Base-by-base conservation (phyloP, 1,284 basidiomycete species). In the Nidula niveotomentosa region DNA sequence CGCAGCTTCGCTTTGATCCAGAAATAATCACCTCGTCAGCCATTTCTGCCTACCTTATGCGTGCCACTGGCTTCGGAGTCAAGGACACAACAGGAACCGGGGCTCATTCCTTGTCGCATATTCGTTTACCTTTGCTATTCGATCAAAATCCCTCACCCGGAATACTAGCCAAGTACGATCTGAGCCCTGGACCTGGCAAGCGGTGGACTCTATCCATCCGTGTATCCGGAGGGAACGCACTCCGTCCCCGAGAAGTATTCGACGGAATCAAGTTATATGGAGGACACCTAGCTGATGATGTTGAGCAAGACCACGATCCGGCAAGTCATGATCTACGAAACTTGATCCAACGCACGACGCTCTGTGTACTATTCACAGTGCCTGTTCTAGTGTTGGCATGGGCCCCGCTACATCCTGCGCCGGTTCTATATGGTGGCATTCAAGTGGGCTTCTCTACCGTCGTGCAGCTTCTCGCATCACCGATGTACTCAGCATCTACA, bases 381-480 rank as follows among this genome's bases (percentile, higher is more conserved):
- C 78, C 78, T 0, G 74, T 80, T 8, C 68, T 79, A 8, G 62
- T 79, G 36, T 66, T 79, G 61, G 67, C 77, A 1, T 79, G 78
- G 78, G 75, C 76, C 50, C 15, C n/a, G 5, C 18, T 47, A 12
- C 12, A 15, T 12, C 45, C 59, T 43, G 64, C 65, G 46, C 67
- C 71, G 5, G 60, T 62, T 48, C 62, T 66, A 2, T 77, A 77
- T 52, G 66, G 70, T 30, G 70, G 69, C 36, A 63, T 70, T 3
- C 76, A 73, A 6, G 65, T 78, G 46, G 65, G 67, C 2, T 66
- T 80, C 18, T 71, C 76, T 9, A 75, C 76, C 2, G 56, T 74
- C 53, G 73, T 78, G n/a, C 74, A 78, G 55, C 55, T 60, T 6
- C 68, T 72, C 53, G 76, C 70, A 2, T 70, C 67, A 2, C 76